Evolutionary conservation across 371 early-diverging fungal species (phyloP), one percentile per base, ranked within the genome.

Genomic region (Haplosporangium sp.): DNA sequence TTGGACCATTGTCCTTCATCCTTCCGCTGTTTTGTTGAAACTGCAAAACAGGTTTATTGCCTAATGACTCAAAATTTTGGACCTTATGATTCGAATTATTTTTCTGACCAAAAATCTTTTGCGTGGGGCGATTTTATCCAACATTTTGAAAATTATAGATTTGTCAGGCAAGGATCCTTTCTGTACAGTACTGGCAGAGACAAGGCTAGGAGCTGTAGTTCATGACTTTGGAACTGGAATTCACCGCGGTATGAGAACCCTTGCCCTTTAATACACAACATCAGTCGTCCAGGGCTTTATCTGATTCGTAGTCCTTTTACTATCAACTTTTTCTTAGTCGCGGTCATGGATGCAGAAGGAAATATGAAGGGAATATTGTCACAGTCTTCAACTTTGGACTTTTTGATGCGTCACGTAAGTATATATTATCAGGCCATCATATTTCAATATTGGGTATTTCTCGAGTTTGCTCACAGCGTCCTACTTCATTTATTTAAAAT

Each of bases 131-230:
- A 27, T 27, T 27, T 27, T 27, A 27, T 27, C 27, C 27, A 27
- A 27, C 27, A 11, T 20, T 44, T 9, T 37, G 19, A 67, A 53
- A 5, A 53, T 11, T 27, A 20, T 44, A 84, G 96, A 96, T 79
- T 74, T 94, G 47, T 95, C 95, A n/a, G 88, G 90, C 53, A 89
- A 90, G 63, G 94, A 96, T 68, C 95, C 96, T 6, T 96, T 95
- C 74, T 95, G 94, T 74, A 90, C 93, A 27, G 92, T 95, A 8
- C 71, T 92, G 48, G 90, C 91, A 17, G 94, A 95, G 69, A 91
- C 95, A 8, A 90, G 93, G 0, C 79, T 96, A 3, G 79, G 90
- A 48, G 92, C 93, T 42, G 89, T 92, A 9, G 89, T 91, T 6
- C 91, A 90, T 60, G 89, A 94, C 42, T 94, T 96, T 79, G 91